phyloP scores from a whole-genome alignment of 495 filamentous ascomycete species.

The Chaetomidium leptoderma region DNA sequence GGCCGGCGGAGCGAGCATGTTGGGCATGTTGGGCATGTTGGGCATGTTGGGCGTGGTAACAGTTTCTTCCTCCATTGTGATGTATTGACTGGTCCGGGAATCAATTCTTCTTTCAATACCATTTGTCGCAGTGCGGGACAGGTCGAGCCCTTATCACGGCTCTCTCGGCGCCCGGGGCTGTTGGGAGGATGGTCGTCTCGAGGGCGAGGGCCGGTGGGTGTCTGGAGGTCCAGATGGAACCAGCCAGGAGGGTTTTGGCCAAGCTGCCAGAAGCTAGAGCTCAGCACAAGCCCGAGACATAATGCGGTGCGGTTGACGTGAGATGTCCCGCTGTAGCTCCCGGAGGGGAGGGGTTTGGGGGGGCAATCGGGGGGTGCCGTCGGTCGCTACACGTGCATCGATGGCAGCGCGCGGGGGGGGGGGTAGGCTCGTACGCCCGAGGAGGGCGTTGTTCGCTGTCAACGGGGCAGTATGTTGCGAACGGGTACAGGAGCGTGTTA shows the following conservation, averaged over 20 bases:
- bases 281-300: conserved; percentile 46
- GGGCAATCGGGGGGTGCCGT: not conserved
- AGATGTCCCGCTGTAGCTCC: conserved; percentile 26
- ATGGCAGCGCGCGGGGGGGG: no score
- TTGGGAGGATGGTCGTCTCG: not conserved
- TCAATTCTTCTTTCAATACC: conserved; percentile 15
- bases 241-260: conserved; percentile 35
- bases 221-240: conserved; percentile 19
- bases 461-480: not conserved
- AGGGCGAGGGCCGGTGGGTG: not conserved
- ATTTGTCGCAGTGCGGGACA: conserved; percentile 18
- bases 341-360: not conserved
- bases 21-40: conserved; percentile 29
- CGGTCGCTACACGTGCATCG: conserved; percentile 13
- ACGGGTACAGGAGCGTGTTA: not conserved
- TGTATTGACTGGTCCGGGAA: conserved; percentile 17
- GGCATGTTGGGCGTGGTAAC: conserved; percentile 32
- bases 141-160: conserved; percentile 5
- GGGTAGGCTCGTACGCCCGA: not conserved
- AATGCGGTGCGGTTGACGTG: conserved; percentile 40
- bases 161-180: conserved; percentile 6
- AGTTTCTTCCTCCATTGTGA: conserved; percentile 43
- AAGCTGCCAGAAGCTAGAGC: conserved; percentile 47
- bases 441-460: not conserved
- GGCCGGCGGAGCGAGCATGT: conserved; percentile 44